phyloP scores from a whole-genome alignment of 495 filamentous ascomycete species.

The Sordaria brevicollis region DNA sequence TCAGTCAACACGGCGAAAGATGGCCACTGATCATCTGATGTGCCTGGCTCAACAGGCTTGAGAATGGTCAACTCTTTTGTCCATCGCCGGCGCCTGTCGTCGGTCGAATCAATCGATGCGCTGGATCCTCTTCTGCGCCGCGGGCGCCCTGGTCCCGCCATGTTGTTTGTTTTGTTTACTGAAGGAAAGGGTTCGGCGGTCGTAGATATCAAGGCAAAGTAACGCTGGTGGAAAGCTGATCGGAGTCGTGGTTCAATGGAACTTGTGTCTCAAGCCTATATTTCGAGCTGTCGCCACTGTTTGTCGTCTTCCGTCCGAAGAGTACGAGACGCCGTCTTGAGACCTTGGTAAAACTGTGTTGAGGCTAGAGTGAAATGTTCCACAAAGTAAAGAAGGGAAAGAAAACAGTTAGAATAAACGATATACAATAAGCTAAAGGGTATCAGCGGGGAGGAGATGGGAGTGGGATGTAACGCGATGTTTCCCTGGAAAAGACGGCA shows the following conservation, averaged over 20 bases:
- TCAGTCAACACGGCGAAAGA: conserved; percentile 31
- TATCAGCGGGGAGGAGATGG: not conserved
- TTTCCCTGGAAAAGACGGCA: not conserved
- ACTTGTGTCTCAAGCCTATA: too few relatives aligned
- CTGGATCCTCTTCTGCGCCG: conserved; percentile 18
- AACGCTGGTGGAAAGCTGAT: not conserved
- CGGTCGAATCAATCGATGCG: conserved; percentile 20
- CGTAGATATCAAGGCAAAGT: not conserved
- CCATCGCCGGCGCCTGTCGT: conserved; percentile 17
- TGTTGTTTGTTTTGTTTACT: conserved; percentile 2
- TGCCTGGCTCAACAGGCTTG: conserved; percentile 12
- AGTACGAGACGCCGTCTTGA: not conserved
- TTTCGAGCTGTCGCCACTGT: not conserved
- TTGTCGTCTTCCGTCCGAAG: not conserved
- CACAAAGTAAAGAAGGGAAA: not conserved
- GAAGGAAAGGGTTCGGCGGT: not conserved
- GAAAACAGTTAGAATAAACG: too few relatives aligned
- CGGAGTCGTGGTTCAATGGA: too few relatives aligned
- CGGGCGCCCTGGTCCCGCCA: conserved; percentile 22
- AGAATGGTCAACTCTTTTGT: conserved; percentile 25
- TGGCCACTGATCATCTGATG: conserved; percentile 25
- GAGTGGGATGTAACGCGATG: not conserved
- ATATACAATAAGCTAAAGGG: not conserved
- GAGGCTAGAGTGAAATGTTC: not conserved
- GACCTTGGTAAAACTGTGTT: too few relatives aligned